These are phyloP conservation scores for Wickerhamiella allomyrinae DNA, from an alignment of 805 yeast genomes.

Conservation along the genomic window DNA sequence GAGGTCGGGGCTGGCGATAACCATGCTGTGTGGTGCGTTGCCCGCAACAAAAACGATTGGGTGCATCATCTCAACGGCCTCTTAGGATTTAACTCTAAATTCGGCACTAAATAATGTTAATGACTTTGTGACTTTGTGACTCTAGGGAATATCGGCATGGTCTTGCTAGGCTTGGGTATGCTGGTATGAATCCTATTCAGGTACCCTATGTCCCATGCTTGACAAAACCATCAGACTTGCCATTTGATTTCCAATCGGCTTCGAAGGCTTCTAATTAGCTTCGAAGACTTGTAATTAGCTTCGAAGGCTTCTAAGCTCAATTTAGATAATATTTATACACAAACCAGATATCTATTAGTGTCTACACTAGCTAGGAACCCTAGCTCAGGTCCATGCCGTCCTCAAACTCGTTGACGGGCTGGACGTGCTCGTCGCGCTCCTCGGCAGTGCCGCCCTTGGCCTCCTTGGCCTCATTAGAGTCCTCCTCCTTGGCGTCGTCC, in stretches of 20 bases:
- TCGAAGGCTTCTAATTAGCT: no score
- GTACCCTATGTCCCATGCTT: no score
- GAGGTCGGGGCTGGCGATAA: slow-evolving; percentile 19
- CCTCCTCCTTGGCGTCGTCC: slow-evolving; percentile 78
- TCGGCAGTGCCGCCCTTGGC: slow-evolving; percentile 82
- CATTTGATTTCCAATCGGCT: no score
- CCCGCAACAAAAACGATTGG: slow-evolving; percentile 79
- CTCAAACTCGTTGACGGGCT: slow-evolving; percentile 65
- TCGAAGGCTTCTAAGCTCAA: no score
- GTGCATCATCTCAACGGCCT: slow-evolving; percentile 76
- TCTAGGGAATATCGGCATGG: no score
- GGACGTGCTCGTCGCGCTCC: slow-evolving; percentile 63
- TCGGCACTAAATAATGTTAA: no score
- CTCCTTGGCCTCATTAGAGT: slow-evolving; percentile 61
- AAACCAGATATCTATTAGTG: neutral
- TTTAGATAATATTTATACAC: slow-evolving; percentile 1
- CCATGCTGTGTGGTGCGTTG: slow-evolving; percentile 74
- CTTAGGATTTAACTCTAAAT: slow-evolving; percentile 76
- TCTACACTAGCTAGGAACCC: neutral
- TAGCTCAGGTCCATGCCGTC: slow-evolving; percentile 28
- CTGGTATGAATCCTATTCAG: no score
- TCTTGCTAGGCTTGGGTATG: no score
- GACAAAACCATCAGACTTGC: no score
- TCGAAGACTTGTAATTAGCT: no score
- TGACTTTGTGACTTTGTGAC: no score